phyloP scores from a whole-genome alignment of 768 basidiomycete species.

The Strobilomyces dryophilus region DNA sequence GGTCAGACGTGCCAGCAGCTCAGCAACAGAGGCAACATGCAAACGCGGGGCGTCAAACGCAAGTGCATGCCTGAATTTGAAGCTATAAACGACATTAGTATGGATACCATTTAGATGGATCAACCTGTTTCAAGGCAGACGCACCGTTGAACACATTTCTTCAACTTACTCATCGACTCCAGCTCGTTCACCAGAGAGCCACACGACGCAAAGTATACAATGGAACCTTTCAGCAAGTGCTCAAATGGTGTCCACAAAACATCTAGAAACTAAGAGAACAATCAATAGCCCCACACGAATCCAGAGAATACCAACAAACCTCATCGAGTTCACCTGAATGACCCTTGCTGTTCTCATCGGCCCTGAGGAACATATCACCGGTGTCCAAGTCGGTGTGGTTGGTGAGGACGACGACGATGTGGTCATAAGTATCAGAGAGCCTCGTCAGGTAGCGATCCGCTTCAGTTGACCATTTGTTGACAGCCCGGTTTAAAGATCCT shows the following conservation, averaged over 20 bases:
- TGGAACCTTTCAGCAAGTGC: too few relatives aligned
- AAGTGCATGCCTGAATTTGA: not conserved
- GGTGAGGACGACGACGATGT: not conserved
- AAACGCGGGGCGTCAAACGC: not conserved
- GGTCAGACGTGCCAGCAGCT: not conserved
- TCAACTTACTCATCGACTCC: too few relatives aligned
- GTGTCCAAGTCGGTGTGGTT: not conserved
- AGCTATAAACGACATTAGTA: not conserved
- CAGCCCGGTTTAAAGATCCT: too few relatives aligned
- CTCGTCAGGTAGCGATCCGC: not conserved
- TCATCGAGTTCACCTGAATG: not conserved
- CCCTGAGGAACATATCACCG: not conserved
- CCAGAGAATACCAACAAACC: not conserved
- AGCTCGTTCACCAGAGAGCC: too few relatives aligned
- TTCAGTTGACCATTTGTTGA: not conserved
- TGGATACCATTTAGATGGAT: too few relatives aligned
- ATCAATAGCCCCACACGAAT: too few relatives aligned
- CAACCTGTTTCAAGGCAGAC: not conserved
- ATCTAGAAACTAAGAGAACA: too few relatives aligned
- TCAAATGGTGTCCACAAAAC: too few relatives aligned
- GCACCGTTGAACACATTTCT: not conserved
- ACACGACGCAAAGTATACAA: too few relatives aligned
- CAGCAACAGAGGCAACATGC: not conserved
- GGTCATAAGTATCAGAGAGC: not conserved
- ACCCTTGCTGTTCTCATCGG: not conserved